Percentiles rank a stretch among this genome's conserved stretches.
Conservation (phyloP, 345 rosid genomes). For the Eucalyptus erythrocorys region DNA sequence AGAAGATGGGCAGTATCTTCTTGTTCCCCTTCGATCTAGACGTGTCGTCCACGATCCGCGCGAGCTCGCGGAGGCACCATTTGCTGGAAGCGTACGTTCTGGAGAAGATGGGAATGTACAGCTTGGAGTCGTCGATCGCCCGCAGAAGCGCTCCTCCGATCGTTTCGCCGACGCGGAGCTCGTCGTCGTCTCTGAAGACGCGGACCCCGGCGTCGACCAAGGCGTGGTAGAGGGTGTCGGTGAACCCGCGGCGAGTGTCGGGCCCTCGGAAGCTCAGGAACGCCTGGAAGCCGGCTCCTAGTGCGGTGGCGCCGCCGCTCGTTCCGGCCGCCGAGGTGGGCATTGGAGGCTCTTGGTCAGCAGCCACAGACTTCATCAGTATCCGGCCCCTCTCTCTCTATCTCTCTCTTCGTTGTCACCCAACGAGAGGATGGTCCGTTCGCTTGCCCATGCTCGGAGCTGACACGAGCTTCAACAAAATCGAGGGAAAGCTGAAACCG, state of each 20-base stretch:
- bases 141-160: neutral
- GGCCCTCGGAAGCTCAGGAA: neutral
- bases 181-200: neutral
- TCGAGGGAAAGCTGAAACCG: neutral
- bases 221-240: neutral
- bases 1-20: neutral
- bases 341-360: neutral
- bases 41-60: neutral
- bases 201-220: neutral
- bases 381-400: neutral
- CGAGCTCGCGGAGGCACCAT: neutral
- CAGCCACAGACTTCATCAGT: neutral
- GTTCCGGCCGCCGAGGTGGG: neutral
- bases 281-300: neutral
- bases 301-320: neutral
- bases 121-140: neutral
- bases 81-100: neutral
- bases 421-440: neutral
- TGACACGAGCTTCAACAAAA: neutral
- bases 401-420: constrained; percentile 24
- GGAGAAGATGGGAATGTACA: neutral
- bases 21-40: fast-evolving
- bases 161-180: neutral
- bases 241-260: neutral
- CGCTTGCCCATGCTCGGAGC: neutral